Evolutionary conservation across 2,329 filamentous ascomycete species (phyloP), one percentile per base, ranked within the genome.

Genomic region (Fusarium graminum): DNA sequence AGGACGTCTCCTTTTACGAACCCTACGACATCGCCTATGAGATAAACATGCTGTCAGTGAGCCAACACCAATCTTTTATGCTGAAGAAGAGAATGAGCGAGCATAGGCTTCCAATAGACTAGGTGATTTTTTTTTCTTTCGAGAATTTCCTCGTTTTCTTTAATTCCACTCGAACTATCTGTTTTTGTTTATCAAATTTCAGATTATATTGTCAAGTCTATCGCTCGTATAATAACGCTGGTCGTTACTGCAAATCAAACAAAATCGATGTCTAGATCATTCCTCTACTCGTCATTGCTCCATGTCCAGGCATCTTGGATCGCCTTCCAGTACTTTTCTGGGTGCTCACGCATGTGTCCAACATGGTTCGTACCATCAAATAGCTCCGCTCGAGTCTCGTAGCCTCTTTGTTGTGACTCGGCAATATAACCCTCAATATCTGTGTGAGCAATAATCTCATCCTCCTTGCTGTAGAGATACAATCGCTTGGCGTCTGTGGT

Each of bases 341-440:
- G 82, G 54, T 88, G 82, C 74, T 81, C 76, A 17, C 83, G 79
- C 78, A 90, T 84, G 71, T 90, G 87, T 2, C 85, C 86, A 17
- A 88, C 88, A 74, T 91, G 88, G 2, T 81, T 77, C 47, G 84
- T 87, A 6, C 82, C 84, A 47, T 86, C 80, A 63, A 90, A 90
- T 29, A 83, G 69, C 57, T 86, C 83, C 19, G 80, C 76, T 2
- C 80, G 77, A 3, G 84, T 81, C 22, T 73, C 70, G 65, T 84
- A 88, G 0, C 87, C 88, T 52, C 78, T 78, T 13, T 72, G 69
- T 59, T 72, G 77, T 3, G 85, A 82, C 34, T 80, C 74, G 4
- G 81, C 80, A 1, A 81, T 84, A 67, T 89, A 84, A 14, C 77
- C 77, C 65, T 87, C 84, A 1, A 89, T 82, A 61, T 89, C 86